Conservation (phyloP, 2,329 filamentous ascomycete genomes). For the Pyrenophora seminiperda region DNA sequence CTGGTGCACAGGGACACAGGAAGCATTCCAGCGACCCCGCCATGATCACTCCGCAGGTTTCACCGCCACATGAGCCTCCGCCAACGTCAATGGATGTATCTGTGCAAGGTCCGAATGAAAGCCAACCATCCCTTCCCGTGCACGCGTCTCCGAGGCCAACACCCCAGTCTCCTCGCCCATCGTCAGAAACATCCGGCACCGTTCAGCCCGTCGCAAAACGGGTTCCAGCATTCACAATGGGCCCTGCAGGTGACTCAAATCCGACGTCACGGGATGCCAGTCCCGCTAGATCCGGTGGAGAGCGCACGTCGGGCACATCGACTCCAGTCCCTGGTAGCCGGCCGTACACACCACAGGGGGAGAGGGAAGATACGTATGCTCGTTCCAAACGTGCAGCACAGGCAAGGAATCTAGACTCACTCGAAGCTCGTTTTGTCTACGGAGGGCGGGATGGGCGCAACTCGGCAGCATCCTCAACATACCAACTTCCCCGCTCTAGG, state of each 20-base stretch:
- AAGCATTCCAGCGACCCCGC: conserved; percentile 51
- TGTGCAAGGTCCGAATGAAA: conserved; percentile 27
- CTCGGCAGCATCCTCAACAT: conserved; percentile 40
- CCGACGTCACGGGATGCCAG: conserved; percentile 63
- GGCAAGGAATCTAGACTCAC: conserved; percentile 65
- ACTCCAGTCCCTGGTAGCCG: conserved; percentile 67
- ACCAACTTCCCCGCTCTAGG: conserved; percentile 53
- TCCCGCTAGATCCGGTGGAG: conserved; percentile 64
- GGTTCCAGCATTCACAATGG: conserved; percentile 61
- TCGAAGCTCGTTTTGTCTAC: conserved; percentile 87
- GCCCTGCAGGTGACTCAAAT: conserved; percentile 60
- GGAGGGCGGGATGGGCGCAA: conserved; percentile 70
- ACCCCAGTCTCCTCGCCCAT: conserved; percentile 49
- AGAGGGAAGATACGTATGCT: conserved; percentile 85
- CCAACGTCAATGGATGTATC: conserved; percentile 50
- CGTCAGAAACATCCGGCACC: conserved; percentile 51
- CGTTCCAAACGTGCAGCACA: conserved; percentile 77
- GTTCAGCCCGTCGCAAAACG: conserved; percentile 56
- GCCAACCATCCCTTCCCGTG: conserved; percentile 29
- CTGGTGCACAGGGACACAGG: conserved; percentile 41
- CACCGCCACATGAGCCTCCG: conserved; percentile 61
- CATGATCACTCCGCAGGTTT: conserved; percentile 63
- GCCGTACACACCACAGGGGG: conserved; percentile 78
- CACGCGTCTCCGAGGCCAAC: conserved; percentile 37
- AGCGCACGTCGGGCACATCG: conserved; percentile 55